A percentile compares a stretch with the other conserved stretches of the same genome.
phyloP scores from a whole-genome alignment of 371 early-diverging fungal genomes.

The Mortierella sp. region DNA sequence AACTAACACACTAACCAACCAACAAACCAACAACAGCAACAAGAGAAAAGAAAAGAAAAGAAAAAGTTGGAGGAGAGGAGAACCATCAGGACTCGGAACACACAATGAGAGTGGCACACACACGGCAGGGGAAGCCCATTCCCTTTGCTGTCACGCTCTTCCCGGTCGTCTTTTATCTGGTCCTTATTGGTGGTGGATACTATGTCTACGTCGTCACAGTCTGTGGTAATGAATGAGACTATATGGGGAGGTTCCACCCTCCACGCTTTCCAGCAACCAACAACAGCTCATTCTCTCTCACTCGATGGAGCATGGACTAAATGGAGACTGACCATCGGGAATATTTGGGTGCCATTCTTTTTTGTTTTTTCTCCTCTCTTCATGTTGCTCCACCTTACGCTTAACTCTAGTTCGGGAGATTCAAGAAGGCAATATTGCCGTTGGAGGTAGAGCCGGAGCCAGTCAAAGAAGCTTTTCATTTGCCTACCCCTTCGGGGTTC shows the following conservation, averaged over 20 bases:
- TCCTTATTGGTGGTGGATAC: constrained; percentile 51
- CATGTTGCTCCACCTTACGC: background rate
- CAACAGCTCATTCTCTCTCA: no score
- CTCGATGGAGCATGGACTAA: no score
- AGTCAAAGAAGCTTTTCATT: background rate
- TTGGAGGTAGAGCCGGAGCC: constrained; percentile 24
- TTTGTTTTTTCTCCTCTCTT: no score
- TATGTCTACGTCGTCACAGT: constrained; percentile 63
- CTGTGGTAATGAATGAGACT: no score
- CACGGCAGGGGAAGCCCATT: constrained; percentile 42
- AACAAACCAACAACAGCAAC: no score
- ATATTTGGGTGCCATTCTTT: background rate
- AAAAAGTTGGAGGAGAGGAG: no score
- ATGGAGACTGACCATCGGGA: background rate
- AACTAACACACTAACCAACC: no score
- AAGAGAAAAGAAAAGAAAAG: no score
- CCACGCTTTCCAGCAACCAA: no score
- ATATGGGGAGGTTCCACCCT: no score
- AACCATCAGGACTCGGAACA: no score
- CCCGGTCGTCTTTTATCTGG: constrained; percentile 38
- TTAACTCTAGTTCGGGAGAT: background rate
- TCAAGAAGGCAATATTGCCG: constrained; percentile 13
- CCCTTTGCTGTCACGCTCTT: constrained; percentile 29
- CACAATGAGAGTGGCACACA: constrained; percentile 33
- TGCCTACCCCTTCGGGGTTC: background rate